Base-by-base conservation (phyloP, 495 filamentous ascomycete species). In the Aspergillus hancockii region DNA sequence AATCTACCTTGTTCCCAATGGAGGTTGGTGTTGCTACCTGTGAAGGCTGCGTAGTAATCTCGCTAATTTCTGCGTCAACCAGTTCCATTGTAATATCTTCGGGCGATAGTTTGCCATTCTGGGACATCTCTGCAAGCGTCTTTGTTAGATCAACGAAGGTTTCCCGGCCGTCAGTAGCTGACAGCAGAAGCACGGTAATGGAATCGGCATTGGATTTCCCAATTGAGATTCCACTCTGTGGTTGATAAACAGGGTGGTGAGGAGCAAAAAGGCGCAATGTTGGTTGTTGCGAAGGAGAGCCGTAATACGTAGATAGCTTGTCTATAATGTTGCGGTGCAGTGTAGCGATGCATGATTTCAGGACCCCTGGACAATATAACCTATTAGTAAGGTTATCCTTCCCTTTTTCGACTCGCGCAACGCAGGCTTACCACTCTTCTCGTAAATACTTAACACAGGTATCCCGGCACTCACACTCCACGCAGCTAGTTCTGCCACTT, bases 111-210 rank as follows among this genome's bases (percentile, higher is more conserved):
- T 96, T 96, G 52, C 87, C 86, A 57, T 89, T 86, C 75, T 98
- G 94, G 5, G 90, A 85, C 93, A 98, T 97, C 64, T 96, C 91
- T 7, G 93, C 84, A 9, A 98, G 80, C 4, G 95, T 97, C 67
- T 93, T 95, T 45, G 95, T 98, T 25, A 98, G 82, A 72, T 98
- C 94, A 10, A 97, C 92, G 55, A 98, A 81, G 10, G 93, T 96
- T 66, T 95, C 90, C 38, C 92, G 88, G 32, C 93, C 93, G 67
- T 98, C 94, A 38, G 91, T 88, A 22, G 88, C 84, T 31, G 90
- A 93, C 41, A 98, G 80, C 30, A 98, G 85, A n/a, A 97, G 79
- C n/a, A 97, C 75, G 7, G 85, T 87, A 5, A 98, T 72, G 54
- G 88, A 83, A n/a, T 62, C 61, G 65, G 62, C 62, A 40, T 77